phyloP scores from a whole-genome alignment of 2,329 filamentous ascomycete genomes.

The Apiospora marii region DNA sequence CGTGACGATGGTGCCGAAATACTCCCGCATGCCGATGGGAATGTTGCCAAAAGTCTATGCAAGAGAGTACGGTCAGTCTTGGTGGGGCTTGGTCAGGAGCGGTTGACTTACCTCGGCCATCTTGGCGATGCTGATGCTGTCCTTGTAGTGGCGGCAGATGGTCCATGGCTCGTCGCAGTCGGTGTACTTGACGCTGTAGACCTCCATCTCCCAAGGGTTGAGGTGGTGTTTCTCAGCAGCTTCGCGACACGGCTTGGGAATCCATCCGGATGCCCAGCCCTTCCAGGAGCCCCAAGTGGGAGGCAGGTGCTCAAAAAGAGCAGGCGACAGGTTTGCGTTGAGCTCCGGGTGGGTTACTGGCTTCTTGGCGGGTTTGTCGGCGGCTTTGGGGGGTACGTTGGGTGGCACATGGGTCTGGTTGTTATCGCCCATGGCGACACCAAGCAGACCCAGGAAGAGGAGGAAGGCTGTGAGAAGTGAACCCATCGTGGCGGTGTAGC shows the following conservation, averaged over 20 bases:
- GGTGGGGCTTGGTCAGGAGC: no score
- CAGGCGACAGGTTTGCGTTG: not conserved
- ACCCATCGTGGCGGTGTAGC: not conserved
- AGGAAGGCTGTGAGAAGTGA: not conserved
- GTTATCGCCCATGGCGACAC: not conserved
- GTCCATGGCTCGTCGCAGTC: not conserved
- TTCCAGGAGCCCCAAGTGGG: not conserved
- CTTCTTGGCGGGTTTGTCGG: not conserved
- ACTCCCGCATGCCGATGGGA: not conserved
- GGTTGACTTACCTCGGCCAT: not conserved
- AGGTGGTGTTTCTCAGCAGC: not conserved
- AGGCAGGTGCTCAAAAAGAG: not conserved
- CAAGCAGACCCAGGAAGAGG: not conserved
- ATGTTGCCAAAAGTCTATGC: not conserved
- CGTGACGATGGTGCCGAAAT: not conserved
- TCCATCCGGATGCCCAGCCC: not conserved
- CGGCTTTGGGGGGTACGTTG: not conserved
- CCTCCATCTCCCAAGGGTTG: constrained; percentile 7
- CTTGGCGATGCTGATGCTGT: not conserved
- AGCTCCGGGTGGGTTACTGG: not conserved
- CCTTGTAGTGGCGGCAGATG: not conserved
- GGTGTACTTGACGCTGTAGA: not conserved
- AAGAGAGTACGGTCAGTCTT: not conserved
- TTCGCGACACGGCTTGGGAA: not conserved
- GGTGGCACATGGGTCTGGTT: not conserved